Base-by-base conservation (phyloP, 1,284 basidiomycete species). In the Crepidotus sp. region DNA sequence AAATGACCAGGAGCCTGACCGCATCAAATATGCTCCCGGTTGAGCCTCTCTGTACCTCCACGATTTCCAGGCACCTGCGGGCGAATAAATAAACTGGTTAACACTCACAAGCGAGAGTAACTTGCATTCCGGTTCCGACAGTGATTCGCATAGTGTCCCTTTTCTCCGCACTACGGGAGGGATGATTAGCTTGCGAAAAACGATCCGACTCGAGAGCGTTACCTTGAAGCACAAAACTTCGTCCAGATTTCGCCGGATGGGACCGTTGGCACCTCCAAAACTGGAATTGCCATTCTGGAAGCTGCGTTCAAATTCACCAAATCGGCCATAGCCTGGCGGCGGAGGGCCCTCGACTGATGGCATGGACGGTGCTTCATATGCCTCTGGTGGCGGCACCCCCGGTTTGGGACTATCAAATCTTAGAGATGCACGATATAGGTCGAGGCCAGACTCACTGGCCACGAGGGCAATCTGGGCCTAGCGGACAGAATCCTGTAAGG, bases 91-190 rank as follows among this genome's bases (percentile, higher is more conserved):
- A 29, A 25, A 5, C 9, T 22, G 17, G 31, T 3, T n/a, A 15
- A 17, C 32, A 15, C 11, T 26, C 4, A 27, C 22, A 13, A 10
- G 18, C 14, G 19, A 21, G 3, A 27, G 14, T 14, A 8, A 17
- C 44, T 24, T 39, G 87, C 79, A 60, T 87, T 87, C 48, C 83
- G 70, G 65, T 92, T 89, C 46, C 84, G 76, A 64, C 92, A 95
- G 54, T 87, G 80, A 60, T 95, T 95, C n/a, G 92, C 92, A 59
- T 94, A 95, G 61, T 96, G 92, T 1, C 92, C 92, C 57, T 85
- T 83, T 64, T 91, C 84, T 38, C 87, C 86, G 56, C 88, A 91
- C 84, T 89, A 54, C 26, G 51, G 45, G 27, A 36, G 51, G 45
- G 27, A 36, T 19, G n/a, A 26, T 40, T 8, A 14, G 30, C 18